Conservation (phyloP, 495 filamentous ascomycete species). For the Penicillium odoratum region DNA sequence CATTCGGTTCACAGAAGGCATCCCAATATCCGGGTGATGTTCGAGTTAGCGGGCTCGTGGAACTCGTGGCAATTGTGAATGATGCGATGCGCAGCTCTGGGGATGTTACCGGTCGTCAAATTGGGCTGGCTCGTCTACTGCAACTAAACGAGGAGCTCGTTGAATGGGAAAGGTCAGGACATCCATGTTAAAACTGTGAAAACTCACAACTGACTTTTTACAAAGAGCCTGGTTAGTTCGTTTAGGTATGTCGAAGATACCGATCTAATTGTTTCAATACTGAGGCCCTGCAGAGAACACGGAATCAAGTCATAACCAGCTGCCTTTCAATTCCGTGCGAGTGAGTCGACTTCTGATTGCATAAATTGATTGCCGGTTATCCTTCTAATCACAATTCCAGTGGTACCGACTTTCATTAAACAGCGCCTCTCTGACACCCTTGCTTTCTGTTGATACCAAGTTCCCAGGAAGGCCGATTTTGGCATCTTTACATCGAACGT, state of each 20-base stretch:
- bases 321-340: slow-evolving; percentile 21
- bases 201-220: background rate
- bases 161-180: slow-evolving; percentile 17
- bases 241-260: slow-evolving; percentile 2
- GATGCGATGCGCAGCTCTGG: slow-evolving; percentile 15
- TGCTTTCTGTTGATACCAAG: slow-evolving; percentile 11
- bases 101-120: slow-evolving; percentile 18
- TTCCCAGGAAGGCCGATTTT: slow-evolving; percentile 1
- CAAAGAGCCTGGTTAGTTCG: slow-evolving; percentile 7
- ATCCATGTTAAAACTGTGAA: too few relatives aligned
- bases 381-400: slow-evolving; percentile 2
- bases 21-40: slow-evolving; percentile 15
- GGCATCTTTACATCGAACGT: slow-evolving; percentile 2
- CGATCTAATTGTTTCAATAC: background rate
- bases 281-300: slow-evolving; percentile 9
- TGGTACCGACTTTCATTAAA: slow-evolving; percentile 24
- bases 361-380: background rate
- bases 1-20: slow-evolving; percentile 9
- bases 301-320: slow-evolving; percentile 17
- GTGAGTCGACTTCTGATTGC: slow-evolving; percentile 2
- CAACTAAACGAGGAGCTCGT: slow-evolving; percentile 17
- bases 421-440: slow-evolving; percentile 15
- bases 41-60: slow-evolving; percentile 17
- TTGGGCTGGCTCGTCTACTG: slow-evolving; percentile 6
- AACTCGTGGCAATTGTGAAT: slow-evolving; percentile 20